Evolutionary conservation across 2,329 filamentous ascomycete species (phyloP).

Genomic region (Penicillium janthinellum): DNA sequence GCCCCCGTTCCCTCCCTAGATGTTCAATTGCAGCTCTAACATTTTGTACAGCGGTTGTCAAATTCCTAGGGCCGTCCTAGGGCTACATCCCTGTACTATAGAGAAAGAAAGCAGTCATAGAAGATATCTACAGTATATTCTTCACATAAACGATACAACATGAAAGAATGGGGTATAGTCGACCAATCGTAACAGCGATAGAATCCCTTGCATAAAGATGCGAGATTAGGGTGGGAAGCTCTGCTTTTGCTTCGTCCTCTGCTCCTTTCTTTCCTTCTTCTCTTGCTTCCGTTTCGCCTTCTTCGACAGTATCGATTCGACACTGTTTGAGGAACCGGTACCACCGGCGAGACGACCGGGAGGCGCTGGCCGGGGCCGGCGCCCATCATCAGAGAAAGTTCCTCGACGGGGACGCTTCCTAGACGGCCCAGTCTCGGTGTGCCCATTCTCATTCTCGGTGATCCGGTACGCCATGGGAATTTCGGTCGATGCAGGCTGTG

Average conservation of each 20-base stretch:
- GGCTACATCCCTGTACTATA: neutral
- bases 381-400: neutral
- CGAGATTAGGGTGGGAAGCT: neutral
- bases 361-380: neutral
- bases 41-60: constrained; percentile 33
- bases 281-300: constrained; percentile 14
- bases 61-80: constrained; percentile 31
- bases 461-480: neutral
- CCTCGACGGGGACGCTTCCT: neutral
- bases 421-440: neutral
- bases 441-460: neutral
- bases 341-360: neutral
- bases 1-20: neutral
- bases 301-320: neutral
- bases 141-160: neutral
- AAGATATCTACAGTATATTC: neutral
- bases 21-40: constrained; percentile 12
- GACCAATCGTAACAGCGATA: neutral
- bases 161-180: neutral
- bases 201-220: neutral
- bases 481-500: neutral
- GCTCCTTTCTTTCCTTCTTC: constrained; percentile 24
- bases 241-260: constrained; percentile 6
- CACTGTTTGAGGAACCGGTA: neutral
- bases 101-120: neutral